phyloP scores from a whole-genome alignment of 2,329 filamentous ascomycete species.

The Aspergillus sclerotialis region DNA sequence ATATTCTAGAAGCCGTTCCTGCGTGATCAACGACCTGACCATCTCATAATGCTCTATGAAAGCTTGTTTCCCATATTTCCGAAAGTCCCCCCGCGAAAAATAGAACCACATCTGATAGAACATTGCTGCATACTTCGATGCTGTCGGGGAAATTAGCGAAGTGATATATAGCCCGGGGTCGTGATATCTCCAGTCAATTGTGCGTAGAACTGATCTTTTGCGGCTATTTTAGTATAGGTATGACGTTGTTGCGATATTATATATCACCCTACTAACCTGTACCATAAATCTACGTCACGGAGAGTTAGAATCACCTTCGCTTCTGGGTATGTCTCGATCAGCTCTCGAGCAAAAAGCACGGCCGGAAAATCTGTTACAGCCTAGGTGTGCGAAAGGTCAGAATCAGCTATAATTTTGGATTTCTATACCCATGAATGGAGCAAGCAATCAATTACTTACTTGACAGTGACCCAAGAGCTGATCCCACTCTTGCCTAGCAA shows the following conservation, averaged over 20 bases:
- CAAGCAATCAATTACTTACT: background rate
- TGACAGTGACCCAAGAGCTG: background rate
- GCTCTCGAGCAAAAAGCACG: slow-evolving; percentile 11
- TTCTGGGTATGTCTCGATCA: slow-evolving; percentile 16
- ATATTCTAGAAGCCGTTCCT: slow-evolving; percentile 7
- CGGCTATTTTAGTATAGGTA: background rate
- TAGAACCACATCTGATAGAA: slow-evolving; percentile 6
- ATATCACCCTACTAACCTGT: background rate
- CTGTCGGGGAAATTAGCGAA: background rate
- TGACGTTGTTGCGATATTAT: too few species aligned
- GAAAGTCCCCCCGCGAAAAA: slow-evolving; percentile 4
- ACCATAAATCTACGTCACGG: slow-evolving; percentile 14
- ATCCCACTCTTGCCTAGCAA: slow-evolving; percentile 1
- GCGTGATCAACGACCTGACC: slow-evolving; percentile 1
- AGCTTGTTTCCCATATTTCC: slow-evolving; percentile 6
- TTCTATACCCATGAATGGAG: background rate
- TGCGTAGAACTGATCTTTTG: slow-evolving; percentile 3
- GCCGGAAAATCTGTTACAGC: slow-evolving; percentile 13
- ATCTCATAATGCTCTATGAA: slow-evolving; percentile 8
- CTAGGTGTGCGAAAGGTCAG: slow-evolving; percentile 6
- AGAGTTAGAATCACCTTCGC: slow-evolving; percentile 19
- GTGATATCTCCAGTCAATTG: slow-evolving; percentile 1
- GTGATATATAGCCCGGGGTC: background rate
- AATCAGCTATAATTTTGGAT: background rate
- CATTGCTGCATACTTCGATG: background rate